Conservation (phyloP, 139 green algal species). For the Pleodorina starrii region DNA sequence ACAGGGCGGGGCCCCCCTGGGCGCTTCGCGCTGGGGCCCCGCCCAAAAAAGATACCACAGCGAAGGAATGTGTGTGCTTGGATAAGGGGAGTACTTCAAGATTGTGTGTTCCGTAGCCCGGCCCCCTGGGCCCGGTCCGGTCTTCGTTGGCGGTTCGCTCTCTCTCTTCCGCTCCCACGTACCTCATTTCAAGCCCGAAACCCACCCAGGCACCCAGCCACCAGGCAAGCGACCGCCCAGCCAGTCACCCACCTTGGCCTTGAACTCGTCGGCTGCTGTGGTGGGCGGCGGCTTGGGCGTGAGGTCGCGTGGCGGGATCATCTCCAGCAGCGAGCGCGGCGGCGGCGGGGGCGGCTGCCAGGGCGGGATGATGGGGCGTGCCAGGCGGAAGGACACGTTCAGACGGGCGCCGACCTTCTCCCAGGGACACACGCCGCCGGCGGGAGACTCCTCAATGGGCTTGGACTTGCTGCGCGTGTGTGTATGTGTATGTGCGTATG, state of each 20-base stretch:
- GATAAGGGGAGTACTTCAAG: no score
- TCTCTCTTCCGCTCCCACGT: no score
- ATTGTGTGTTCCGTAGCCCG: no score
- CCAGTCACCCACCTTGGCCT: conserved; percentile 15
- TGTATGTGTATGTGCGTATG: background rate
- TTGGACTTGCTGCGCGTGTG: conserved; percentile 23
- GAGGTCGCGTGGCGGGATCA: conserved; percentile 56
- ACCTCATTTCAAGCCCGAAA: no score
- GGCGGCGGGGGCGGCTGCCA: conserved; percentile 47
- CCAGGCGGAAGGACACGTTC: conserved; percentile 32
- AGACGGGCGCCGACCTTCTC: conserved; percentile 9
- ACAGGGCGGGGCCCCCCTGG: no score
- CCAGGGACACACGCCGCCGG: conserved; percentile 18
- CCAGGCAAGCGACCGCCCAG: no score
- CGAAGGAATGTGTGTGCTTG: no score
- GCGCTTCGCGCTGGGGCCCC: no score
- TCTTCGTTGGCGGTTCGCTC: no score
- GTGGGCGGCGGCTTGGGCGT: conserved; percentile 43
- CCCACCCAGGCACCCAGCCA: no score
- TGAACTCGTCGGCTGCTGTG: conserved; percentile 45
- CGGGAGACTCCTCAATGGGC: conserved; percentile 26
- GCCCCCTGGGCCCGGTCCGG: no score
- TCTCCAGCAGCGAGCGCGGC: conserved; percentile 32
- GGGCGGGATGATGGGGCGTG: conserved; percentile 39
- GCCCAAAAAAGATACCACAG: no score